Conservation (phyloP, 345 rosid species). For the Pugionium dolabratum region DNA sequence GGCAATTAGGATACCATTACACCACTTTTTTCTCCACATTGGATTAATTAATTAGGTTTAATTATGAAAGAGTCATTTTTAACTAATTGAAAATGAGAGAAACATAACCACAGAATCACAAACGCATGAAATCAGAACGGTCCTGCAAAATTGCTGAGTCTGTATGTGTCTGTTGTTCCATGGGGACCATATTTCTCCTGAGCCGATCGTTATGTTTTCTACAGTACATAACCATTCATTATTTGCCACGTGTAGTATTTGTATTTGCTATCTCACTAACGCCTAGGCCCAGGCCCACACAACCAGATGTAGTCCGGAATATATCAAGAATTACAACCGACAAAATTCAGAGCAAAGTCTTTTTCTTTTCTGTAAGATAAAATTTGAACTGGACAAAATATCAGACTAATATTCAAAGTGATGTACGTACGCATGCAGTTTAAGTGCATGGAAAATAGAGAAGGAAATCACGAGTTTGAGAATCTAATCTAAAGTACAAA, state of each 20-base stretch:
- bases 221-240: slow-evolving; percentile 18
- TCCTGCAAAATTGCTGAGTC: slow-evolving; percentile 15
- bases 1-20: too few species aligned
- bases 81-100: not conserved
- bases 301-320: not conserved
- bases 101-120: slow-evolving; percentile 20
- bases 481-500: slow-evolving; percentile 29
- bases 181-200: slow-evolving; percentile 37
- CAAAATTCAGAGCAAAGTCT: too few species aligned
- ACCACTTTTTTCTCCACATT: too few species aligned
- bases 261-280: too few species aligned
- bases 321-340: too few species aligned
- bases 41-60: too few species aligned
- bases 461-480: slow-evolving; percentile 26
- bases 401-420: too few species aligned
- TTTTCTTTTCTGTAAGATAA: too few species aligned
- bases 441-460: slow-evolving; percentile 18
- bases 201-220: slow-evolving; percentile 15
- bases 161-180: slow-evolving; percentile 20
- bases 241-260: slow-evolving; percentile 1
- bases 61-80: too few species aligned
- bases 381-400: too few species aligned
- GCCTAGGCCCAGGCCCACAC: slow-evolving; percentile 4
- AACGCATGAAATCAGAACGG: slow-evolving; percentile 34
- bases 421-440: slow-evolving; percentile 14